These are phyloP conservation scores for Bothriochloa decipiens DNA, from an alignment of 176 grass and related monocot species.

Conservation along the genomic window DNA sequence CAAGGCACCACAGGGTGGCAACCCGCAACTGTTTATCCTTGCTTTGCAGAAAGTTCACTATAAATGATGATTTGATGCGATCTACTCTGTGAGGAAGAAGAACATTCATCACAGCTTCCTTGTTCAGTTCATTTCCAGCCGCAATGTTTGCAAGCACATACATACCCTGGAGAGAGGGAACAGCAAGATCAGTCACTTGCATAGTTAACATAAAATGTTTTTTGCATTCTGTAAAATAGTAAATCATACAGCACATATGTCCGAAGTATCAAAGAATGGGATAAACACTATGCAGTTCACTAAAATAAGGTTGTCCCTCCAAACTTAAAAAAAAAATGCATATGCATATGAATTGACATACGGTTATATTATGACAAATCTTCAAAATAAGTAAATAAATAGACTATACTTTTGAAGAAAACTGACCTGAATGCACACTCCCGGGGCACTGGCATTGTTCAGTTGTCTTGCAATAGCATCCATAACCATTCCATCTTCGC, in stretches of 20 bases:
- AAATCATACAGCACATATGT: not conserved
- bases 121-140: conserved; percentile 60
- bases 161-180: conserved; percentile 76
- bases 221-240: conserved; percentile 15
- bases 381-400: conserved; percentile 21
- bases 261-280: conserved; percentile 8
- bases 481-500: conserved; percentile 66
- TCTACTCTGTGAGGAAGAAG: conserved; percentile 47
- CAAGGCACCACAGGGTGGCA: conserved; percentile 83
- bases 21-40: conserved; percentile 79
- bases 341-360: conserved; percentile 25
- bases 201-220: not conserved
- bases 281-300: conserved; percentile 18
- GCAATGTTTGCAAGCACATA: conserved; percentile 85
- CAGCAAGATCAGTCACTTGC: conserved; percentile 19
- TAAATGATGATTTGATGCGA: conserved; percentile 42
- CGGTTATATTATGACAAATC: conserved; percentile 16
- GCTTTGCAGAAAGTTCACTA: conserved; percentile 75
- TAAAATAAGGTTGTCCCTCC: conserved; percentile 1
- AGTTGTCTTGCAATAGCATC: conserved; percentile 83
- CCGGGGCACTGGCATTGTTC: conserved; percentile 48
- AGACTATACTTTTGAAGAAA: conserved; percentile 37
- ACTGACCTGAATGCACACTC: conserved; percentile 83
- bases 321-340: not conserved
- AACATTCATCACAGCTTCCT: conserved; percentile 76